Base-by-base conservation (phyloP, 2,329 filamentous ascomycete genomes). In the Alternaria angustiovoidea region DNA sequence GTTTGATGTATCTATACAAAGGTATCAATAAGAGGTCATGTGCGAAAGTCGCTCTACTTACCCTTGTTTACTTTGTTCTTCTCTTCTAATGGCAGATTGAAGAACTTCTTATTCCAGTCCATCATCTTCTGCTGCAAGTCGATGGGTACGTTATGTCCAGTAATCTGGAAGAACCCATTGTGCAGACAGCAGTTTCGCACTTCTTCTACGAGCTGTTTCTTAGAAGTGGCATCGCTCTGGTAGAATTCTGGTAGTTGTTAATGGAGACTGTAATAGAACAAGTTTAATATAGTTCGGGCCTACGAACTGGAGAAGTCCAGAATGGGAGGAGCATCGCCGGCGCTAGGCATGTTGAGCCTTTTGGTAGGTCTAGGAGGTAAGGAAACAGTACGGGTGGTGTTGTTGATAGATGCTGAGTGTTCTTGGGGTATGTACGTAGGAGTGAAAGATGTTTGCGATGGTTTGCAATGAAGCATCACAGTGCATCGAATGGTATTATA, bases 121-220 rank as follows among this genome's bases (percentile, higher is more conserved):
- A 83, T 76, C 11, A 81, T 75, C 7, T 68, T 67, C 3, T 75
- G 65, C 53, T 82, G 80, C 3, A 82, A 61, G 2, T 76, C 69
- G 7, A 74, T 43, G 2, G 81, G 76, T 6, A 83, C 75, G 1
- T 74, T 68, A 53, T 82, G 80, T 28, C 78, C 78, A 2, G 75
- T 78, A 61, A 83, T 81, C 56, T 83, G 81, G 67, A 83, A 83
- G 68, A 83, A 83, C 20, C 81, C 81, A 68, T 76, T 75, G 59
- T 75, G 68, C 16, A 73, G 56, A 58, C 75, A 78, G 58, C 70
- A 75, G 20, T 72, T 63, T 18, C 69, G 64, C 14, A 78, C 69
- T 39, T 73, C 59, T 2, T 70, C 65, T 30, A 76, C 70, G 6
- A 77, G 65, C 36, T 71, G 63, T 42, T 69, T 49, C 43, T 74